Evolutionary conservation across 2,329 filamentous ascomycete species (phyloP).

Genomic region (Chaetomiaceae sp.): DNA sequence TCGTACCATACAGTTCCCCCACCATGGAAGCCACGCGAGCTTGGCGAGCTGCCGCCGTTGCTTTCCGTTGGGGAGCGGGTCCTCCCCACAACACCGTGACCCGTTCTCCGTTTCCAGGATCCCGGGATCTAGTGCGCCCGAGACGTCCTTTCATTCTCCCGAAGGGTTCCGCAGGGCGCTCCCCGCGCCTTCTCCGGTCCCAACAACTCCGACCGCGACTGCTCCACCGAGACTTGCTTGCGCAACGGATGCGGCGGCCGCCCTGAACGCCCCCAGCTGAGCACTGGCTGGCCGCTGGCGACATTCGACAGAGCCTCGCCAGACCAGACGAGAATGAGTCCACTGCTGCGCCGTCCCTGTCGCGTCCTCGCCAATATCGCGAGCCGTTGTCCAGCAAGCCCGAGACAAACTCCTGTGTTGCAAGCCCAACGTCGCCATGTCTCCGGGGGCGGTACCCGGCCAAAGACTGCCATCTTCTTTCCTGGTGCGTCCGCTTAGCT

Average conservation of each 20-base stretch:
- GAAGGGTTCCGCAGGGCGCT: neutral
- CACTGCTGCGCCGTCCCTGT: conserved; percentile 17
- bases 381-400: conserved; percentile 1
- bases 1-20: no score
- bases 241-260: conserved; percentile 20
- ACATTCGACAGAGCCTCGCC: neutral
- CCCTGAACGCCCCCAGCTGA: conserved; percentile 13
- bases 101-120: conserved; percentile 4
- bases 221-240: neutral
- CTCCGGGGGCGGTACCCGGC: conserved; percentile 23
- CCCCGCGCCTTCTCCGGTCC: conserved; percentile 3
- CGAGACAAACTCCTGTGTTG: conserved; percentile 1
- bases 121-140: neutral
- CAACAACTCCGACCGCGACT: neutral
- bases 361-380: conserved; percentile 15
- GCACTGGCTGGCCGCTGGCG: conserved; percentile 23
- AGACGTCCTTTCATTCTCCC: neutral
- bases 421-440: conserved; percentile 20
- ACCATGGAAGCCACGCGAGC: neutral
- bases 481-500: conserved; percentile 40
- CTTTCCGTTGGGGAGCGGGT: conserved; percentile 1
- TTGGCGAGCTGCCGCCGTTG: neutral
- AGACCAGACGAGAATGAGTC: conserved; percentile 18
- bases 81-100: neutral
- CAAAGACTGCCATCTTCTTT: conserved; percentile 57